Conservation (phyloP, 306 rosid genomes). For the Trifolium repens region DNA sequence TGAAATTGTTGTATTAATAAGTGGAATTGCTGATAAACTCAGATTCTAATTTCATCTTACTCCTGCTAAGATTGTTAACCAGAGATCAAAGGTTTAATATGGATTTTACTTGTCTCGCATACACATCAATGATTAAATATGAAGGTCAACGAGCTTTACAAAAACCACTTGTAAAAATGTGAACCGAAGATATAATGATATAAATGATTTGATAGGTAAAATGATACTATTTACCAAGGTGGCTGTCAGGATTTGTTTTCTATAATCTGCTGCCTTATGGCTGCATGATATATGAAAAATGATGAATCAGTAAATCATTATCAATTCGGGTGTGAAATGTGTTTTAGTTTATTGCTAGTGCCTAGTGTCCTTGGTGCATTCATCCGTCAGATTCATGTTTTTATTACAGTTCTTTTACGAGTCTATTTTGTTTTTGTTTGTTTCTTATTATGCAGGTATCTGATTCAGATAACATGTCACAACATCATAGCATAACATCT, state of each 20-base stretch:
- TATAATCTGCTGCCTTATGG: constrained; percentile 19
- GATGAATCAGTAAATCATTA: constrained; percentile 24
- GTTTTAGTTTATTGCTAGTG: constrained; percentile 28
- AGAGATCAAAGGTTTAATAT: constrained; percentile 20
- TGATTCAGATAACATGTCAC: constrained; percentile 44
- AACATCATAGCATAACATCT: constrained; percentile 49
- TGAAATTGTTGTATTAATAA: neutral
- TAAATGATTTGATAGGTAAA: neutral
- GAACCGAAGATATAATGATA: constrained; percentile 12
- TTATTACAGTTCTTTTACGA: constrained; percentile 20
- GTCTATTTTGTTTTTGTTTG: constrained; percentile 33
- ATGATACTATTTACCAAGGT: neutral
- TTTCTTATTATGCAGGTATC: constrained; percentile 48
- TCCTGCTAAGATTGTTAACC: constrained; percentile 4
- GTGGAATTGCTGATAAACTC: constrained; percentile 1
- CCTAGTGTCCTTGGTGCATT: constrained; percentile 30
- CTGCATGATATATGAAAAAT: constrained; percentile 7
- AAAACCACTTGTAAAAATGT: constrained; percentile 24
- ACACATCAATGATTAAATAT: constrained; percentile 21
- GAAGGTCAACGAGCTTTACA: constrained; percentile 22
- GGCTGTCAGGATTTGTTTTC: constrained; percentile 19
- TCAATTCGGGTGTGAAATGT: constrained; percentile 6
- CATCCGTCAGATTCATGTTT: constrained; percentile 6
- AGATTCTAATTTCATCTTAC: constrained; percentile 9
- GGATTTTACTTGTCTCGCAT: neutral